phyloP scores from a whole-genome alignment of 768 basidiomycete species.

The Mycena pura region DNA sequence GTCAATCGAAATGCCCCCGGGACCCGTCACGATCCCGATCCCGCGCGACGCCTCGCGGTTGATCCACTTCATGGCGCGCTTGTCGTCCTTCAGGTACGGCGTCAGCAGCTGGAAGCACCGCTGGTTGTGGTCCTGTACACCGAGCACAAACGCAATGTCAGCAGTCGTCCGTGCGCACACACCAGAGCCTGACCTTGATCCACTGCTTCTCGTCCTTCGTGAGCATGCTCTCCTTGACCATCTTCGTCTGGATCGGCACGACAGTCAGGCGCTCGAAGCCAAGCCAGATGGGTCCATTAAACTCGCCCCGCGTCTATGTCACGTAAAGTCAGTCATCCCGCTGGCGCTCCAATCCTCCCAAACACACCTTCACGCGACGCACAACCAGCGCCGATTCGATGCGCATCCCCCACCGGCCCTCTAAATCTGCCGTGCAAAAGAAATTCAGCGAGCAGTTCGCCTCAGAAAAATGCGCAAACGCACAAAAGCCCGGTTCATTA shows the following conservation, averaged over 20 bases:
- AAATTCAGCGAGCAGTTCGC: slow-evolving; percentile 22
- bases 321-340: slow-evolving; percentile 6
- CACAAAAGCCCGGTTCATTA: slow-evolving; percentile 94
- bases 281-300: slow-evolving; percentile 81
- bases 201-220: slow-evolving; percentile 87
- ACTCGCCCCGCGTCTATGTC: slow-evolving; percentile 69
- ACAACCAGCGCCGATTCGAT: slow-evolving; percentile 89
- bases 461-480: slow-evolving; percentile 38
- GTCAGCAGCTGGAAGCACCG: slow-evolving; percentile 69
- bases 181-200: slow-evolving; percentile 65
- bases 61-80: slow-evolving; percentile 82
- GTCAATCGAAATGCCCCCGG: slow-evolving; percentile 78
- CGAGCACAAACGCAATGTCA: not conserved
- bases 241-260: slow-evolving; percentile 91
- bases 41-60: slow-evolving; percentile 77
- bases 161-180: not conserved
- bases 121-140: slow-evolving; percentile 78
- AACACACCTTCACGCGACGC: slow-evolving; percentile 60
- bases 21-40: slow-evolving; percentile 73
- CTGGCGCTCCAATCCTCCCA: not conserved
- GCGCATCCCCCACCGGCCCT: slow-evolving; percentile 87
- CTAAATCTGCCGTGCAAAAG: slow-evolving; percentile 57
- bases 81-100: slow-evolving; percentile 75
- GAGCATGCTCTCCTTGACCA: slow-evolving; percentile 87
- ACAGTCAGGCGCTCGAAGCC: slow-evolving; percentile 92